Evolutionary conservation across 169 alveolate genomes (phyloP).

Genomic region (Theileria sp.): DNA sequence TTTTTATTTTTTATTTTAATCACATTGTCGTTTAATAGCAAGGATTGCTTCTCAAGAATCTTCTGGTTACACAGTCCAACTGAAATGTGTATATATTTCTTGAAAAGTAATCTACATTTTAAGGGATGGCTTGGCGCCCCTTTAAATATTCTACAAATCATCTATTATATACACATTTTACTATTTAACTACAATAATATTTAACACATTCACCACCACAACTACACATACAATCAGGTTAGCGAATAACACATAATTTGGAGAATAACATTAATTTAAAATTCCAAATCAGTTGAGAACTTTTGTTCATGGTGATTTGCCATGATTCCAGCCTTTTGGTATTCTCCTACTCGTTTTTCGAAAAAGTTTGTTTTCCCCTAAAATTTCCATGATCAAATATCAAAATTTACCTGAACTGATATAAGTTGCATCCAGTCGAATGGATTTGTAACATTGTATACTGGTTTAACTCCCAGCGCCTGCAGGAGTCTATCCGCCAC

Average conservation of each 20-base stretch:
- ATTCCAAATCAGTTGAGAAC: constrained; percentile 69
- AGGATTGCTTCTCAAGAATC: constrained; percentile 5
- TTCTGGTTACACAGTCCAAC: background rate
- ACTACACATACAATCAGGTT: background rate
- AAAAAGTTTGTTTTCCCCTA: constrained; percentile 98
- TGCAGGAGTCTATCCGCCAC: constrained; percentile 95
- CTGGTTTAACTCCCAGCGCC: constrained; percentile 90
- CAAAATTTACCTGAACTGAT: constrained; percentile 82
- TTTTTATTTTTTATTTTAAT: constrained; percentile 6
- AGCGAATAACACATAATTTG: constrained; percentile 1
- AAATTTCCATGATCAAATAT: background rate
- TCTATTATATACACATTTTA: background rate
- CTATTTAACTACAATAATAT: background rate
- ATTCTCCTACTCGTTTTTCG: constrained; percentile 98
- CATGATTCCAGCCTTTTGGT: constrained; percentile 96
- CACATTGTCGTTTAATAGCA: background rate
- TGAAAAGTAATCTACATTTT: background rate
- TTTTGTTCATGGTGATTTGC: constrained; percentile 74
- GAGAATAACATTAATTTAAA: constrained; percentile 24
- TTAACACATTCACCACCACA: constrained; percentile 1
- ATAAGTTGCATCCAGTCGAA: constrained; percentile 99
- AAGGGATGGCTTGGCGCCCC: constrained; percentile 1
- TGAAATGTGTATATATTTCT: constrained; percentile 2
- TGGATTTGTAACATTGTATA: constrained; percentile 91
- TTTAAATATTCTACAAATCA: background rate